These are phyloP conservation scores for Remersonia thermophila DNA, from an alignment of 2,329 filamentous ascomycete genomes.

Conservation along the genomic window DNA sequence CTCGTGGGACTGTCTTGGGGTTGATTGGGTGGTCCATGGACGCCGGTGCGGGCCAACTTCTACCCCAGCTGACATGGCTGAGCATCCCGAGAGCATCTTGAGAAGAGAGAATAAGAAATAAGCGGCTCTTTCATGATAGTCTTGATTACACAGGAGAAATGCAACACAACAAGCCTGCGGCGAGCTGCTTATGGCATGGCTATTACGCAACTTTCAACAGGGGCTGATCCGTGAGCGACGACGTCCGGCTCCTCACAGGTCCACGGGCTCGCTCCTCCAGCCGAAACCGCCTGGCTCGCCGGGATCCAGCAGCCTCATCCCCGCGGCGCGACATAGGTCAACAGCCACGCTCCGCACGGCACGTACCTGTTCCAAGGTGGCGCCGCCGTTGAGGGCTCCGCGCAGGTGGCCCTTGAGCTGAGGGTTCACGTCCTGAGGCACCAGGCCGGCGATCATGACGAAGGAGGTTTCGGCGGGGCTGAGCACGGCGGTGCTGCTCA, in stretches of 20 bases:
- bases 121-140: no score
- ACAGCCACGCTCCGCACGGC: conserved; percentile 35
- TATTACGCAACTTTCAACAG: no score
- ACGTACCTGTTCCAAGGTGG: conserved; percentile 34
- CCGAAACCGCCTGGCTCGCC: conserved; percentile 29
- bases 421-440: conserved; percentile 41
- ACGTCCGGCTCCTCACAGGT: conserved; percentile 14
- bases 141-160: no score
- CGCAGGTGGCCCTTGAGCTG: conserved; percentile 41
- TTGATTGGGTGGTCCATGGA: no score
- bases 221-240: no score
- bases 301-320: conserved; percentile 30
- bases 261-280: conserved; percentile 33
- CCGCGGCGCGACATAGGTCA: conserved; percentile 32
- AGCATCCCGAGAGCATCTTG: no score
- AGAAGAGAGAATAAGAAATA: no score
- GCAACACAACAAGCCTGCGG: no score
- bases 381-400: conserved; percentile 38
- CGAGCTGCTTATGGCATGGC: no score
- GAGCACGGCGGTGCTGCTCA: conserved; percentile 36
- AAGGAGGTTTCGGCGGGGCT: conserved; percentile 35
- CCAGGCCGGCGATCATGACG: conserved; percentile 36
- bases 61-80: no score
- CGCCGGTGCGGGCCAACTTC: no score
- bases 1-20: no score